Base-by-base conservation (phyloP, 2,329 filamentous ascomycete genomes). In the Claviceps spartinae region DNA sequence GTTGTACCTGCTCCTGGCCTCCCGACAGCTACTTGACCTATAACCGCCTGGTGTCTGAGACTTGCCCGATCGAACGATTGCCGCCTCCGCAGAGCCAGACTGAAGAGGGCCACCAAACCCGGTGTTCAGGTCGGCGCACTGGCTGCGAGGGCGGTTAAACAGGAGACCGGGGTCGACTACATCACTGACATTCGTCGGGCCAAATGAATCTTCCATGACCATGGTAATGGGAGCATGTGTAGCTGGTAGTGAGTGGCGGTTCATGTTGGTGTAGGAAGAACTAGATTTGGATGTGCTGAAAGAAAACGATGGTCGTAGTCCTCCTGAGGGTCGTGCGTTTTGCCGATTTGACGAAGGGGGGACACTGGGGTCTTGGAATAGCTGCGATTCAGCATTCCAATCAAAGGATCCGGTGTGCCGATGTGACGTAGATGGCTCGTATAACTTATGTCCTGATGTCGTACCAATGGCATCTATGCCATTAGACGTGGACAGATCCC, bases 401-500 rank as follows among this genome's bases (percentile, higher is more conserved):
- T 82, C 78, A 50, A 78, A 70, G 0, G 78, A 76, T 43, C 68
- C 73, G 54, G 74, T 72, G 30, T 72, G 65, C 43, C 73, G 72
- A 42, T 79, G 68, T 44, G 61, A 62, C 18, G 60, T 58, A 4
- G 60, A 53, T 5, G 62, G 59, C 51, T 63, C 61, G 52, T 79
- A 78, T 37, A 76, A 63, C 50, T 69, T 67, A 20, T 67, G 61
- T 20, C 67, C 68, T 20, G 72, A 65, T 18, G 68, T 63, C 47
- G 68, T 65, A 54, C 82, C 82, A 59, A 82, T 79, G 50, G 83
- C 65, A 52, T 82, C 78, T 76, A 83, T 81, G 24, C 68, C 72
- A 72, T 82, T 76, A 54, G 65, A 64, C 37, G 66, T 60, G 49
- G 75, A 72, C 3, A 72, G 67, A 54, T 81, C 77, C 81, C 80